These are phyloP conservation scores for Irpex lacteus DNA, from an alignment of 1,284 basidiomycete genomes.

Conservation along the genomic window DNA sequence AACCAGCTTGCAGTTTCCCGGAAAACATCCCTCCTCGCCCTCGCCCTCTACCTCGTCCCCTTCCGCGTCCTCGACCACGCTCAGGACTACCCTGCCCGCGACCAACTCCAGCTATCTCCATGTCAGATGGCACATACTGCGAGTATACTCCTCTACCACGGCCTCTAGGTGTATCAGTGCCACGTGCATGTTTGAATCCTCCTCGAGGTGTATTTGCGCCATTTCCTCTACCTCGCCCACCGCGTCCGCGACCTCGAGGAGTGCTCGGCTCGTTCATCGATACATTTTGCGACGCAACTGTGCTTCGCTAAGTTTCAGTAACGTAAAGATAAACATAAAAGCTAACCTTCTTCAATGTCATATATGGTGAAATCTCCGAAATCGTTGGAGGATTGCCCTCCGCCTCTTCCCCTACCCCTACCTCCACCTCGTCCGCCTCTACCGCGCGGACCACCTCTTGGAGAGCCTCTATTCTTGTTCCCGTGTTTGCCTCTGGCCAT, in stretches of 20 bases:
- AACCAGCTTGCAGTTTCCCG: slow-evolving; percentile 28
- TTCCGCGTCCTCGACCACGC: slow-evolving; percentile 4
- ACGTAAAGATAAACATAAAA: background rate
- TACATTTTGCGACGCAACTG: background rate
- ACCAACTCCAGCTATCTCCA: slow-evolving; percentile 9
- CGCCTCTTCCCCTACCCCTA: slow-evolving; percentile 24
- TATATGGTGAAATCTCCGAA: slow-evolving; percentile 30
- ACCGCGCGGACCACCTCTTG: slow-evolving; percentile 15
- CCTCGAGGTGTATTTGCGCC: background rate
- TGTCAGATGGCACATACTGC: background rate
- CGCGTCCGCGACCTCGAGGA: background rate
- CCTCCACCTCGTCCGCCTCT: slow-evolving; percentile 19
- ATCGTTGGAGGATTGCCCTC: slow-evolving; percentile 20
- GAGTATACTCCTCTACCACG: background rate
- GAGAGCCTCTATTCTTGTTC: background rate
- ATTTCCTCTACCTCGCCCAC: background rate
- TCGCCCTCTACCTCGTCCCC: slow-evolving; percentile 5
- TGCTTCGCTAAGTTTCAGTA: background rate
- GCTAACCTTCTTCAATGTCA: slow-evolving; percentile 28
- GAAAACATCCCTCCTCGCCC: slow-evolving; percentile 12
- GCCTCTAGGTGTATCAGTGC: background rate
- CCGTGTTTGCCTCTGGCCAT: slow-evolving; percentile 25
- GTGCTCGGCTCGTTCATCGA: background rate
- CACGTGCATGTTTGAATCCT: background rate
- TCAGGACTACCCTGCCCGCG: slow-evolving; percentile 9